phyloP scores from a whole-genome alignment of 2,329 filamentous ascomycete species.

The Beauveria bassiana region DNA sequence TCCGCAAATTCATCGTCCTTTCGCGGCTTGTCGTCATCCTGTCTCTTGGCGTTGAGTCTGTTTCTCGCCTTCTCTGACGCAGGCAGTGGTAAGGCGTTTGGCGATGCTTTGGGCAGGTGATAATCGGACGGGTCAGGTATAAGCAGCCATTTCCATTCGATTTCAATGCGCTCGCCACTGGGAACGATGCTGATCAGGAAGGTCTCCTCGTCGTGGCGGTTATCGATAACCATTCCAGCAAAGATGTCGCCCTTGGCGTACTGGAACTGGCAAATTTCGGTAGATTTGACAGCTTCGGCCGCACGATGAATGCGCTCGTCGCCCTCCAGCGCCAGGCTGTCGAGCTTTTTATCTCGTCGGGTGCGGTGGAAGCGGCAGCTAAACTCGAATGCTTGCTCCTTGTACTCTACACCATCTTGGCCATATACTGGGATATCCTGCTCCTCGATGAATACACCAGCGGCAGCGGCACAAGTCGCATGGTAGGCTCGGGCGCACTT shows the following conservation, averaged over 20 bases:
- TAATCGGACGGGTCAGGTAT: conserved; percentile 65
- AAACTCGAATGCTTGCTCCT: conserved; percentile 84
- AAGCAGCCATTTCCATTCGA: conserved; percentile 78
- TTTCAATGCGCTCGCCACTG: conserved; percentile 66
- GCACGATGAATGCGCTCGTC: conserved; percentile 61
- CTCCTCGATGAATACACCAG: conserved; percentile 85
- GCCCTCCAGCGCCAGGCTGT: conserved; percentile 61
- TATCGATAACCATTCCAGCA: conserved; percentile 81
- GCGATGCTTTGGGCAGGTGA: conserved; percentile 65
- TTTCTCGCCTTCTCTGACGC: conserved; percentile 54
- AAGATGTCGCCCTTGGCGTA: conserved; percentile 80
- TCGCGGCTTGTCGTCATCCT: conserved; percentile 53
- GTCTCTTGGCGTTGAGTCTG: conserved; percentile 58
- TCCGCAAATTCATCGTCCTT: conserved; percentile 61
- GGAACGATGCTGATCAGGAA: conserved; percentile 78
- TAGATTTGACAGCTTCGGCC: conserved; percentile 59
- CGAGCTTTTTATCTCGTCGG: conserved; percentile 71
- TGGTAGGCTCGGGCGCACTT: conserved; percentile 93
- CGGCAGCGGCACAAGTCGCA: conserved; percentile 85
- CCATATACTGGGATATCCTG: conserved; percentile 79
- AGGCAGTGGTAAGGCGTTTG: conserved; percentile 65
- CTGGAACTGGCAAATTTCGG: conserved; percentile 82
- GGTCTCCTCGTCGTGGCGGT: conserved; percentile 65
- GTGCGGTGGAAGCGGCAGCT: conserved; percentile 90
- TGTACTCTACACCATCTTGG: conserved; percentile 87